phyloP scores from a whole-genome alignment of 2,329 filamentous ascomycete genomes.

The Phyllosticta citribraziliensis region DNA sequence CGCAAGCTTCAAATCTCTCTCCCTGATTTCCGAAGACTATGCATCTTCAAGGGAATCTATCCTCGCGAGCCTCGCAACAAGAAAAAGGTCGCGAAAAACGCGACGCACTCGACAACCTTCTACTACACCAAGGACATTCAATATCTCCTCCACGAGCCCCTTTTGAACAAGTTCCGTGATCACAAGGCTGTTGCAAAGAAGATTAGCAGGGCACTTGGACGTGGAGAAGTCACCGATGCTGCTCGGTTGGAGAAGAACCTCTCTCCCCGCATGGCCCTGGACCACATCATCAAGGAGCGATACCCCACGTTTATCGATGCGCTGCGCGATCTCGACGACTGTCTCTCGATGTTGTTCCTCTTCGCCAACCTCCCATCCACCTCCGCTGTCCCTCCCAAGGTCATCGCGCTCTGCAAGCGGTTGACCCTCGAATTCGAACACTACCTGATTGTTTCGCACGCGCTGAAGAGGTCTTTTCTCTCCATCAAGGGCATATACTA shows the following conservation, averaged over 20 bases:
- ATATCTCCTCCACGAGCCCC: slow-evolving; percentile 92
- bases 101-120: slow-evolving; percentile 86
- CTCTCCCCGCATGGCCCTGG: slow-evolving; percentile 80
- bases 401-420: slow-evolving; percentile 88
- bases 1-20: slow-evolving; percentile 96
- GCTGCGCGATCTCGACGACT: slow-evolving; percentile 89
- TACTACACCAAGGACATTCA: slow-evolving; percentile 92
- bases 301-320: slow-evolving; percentile 97
- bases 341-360: slow-evolving; percentile 90
- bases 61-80: slow-evolving; percentile 92
- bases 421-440: slow-evolving; percentile 94
- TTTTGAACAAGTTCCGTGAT: slow-evolving; percentile 89
- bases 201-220: slow-evolving; percentile 82
- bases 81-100: slow-evolving; percentile 90
- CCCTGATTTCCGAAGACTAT: slow-evolving; percentile 93
- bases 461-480: slow-evolving; percentile 88
- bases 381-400: slow-evolving; percentile 81
- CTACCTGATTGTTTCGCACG: slow-evolving; percentile 87
- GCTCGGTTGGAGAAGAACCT: slow-evolving; percentile 83
- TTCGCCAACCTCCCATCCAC: slow-evolving; percentile 95
- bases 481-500: slow-evolving; percentile 99
- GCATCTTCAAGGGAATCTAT: slow-evolving; percentile 99
- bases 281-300: slow-evolving; percentile 95
- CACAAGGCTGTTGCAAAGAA: slow-evolving; percentile 97
- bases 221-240: slow-evolving; percentile 84